Conservation (phyloP, 108 stramenopile species). For the Chaetoceros muelleri region DNA sequence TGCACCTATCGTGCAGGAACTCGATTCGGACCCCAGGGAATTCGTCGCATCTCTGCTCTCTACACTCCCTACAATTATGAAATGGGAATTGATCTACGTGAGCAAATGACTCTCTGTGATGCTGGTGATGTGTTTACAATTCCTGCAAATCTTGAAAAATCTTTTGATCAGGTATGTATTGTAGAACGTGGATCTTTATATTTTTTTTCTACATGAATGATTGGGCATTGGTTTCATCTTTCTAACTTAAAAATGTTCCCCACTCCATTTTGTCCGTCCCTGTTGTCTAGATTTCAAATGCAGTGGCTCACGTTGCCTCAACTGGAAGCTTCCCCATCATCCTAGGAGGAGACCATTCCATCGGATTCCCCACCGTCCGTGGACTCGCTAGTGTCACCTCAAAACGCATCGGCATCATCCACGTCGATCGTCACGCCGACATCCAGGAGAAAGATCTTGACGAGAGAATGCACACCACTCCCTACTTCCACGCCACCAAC, state of each 20-base stretch:
- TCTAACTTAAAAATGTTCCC: too few species aligned
- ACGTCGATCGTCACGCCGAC: constrained; percentile 82
- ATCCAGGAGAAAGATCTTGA: constrained; percentile 81
- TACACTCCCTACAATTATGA: constrained; percentile 83
- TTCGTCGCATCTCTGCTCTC: constrained; percentile 64
- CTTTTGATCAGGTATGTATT: constrained; percentile 79
- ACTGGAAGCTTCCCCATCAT: constrained; percentile 72
- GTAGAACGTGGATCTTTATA: too few species aligned
- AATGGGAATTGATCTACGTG: constrained; percentile 70
- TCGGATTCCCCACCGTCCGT: constrained; percentile 75
- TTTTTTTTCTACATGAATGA: too few species aligned
- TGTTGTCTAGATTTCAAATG: constrained; percentile 76
- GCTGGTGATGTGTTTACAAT: constrained; percentile 67
- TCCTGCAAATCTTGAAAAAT: constrained; percentile 78
- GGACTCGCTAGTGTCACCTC: constrained; percentile 62
- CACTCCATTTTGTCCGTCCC: too few species aligned
- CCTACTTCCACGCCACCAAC: constrained; percentile 85
- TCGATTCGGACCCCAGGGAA: constrained; percentile 73
- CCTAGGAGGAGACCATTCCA: constrained; percentile 75
- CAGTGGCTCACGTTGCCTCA: constrained; percentile 60
- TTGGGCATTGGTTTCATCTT: too few species aligned
- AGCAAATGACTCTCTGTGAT: constrained; percentile 67
- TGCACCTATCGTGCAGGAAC: constrained; percentile 75
- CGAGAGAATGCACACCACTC: constrained; percentile 78
- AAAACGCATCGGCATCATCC: constrained; percentile 79